These are phyloP conservation scores for Trametes elegans DNA, from an alignment of 768 basidiomycete species.

Conservation along the genomic window DNA sequence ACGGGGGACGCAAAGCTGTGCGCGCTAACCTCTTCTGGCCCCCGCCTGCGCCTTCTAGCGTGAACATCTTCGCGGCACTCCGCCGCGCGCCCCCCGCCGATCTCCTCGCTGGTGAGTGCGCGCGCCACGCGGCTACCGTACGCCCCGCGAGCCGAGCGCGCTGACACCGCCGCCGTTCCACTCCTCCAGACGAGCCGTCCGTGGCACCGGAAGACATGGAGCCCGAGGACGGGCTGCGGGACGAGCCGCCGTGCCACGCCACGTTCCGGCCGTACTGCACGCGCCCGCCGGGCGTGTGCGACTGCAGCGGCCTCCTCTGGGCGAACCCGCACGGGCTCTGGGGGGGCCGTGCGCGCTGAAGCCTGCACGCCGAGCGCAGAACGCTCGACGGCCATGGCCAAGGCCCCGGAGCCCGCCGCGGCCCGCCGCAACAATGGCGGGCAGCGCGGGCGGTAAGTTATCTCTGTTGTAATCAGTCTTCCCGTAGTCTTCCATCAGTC, in stretches of 20 bases:
- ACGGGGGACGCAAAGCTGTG: too few relatives aligned
- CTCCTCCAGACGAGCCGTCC: conserved; percentile 1
- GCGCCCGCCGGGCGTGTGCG: not conserved
- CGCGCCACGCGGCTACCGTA: conserved; percentile 16
- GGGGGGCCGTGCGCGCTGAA: not conserved
- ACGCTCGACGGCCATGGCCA: too few relatives aligned
- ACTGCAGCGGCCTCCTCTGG: conserved; percentile 18
- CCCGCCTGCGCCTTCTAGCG: conserved; percentile 1
- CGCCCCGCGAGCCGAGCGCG: not conserved
- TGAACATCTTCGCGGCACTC: conserved; percentile 13
- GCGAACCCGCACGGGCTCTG: conserved; percentile 20
- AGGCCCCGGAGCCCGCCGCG: too few relatives aligned
- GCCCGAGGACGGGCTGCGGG: conserved; percentile 8
- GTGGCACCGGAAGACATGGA: not conserved
- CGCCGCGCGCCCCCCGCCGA: conserved; percentile 9
- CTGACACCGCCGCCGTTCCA: too few relatives aligned
- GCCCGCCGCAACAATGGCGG: too few relatives aligned
- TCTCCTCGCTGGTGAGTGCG: conserved; percentile 12
- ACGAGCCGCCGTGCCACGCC: conserved; percentile 5
- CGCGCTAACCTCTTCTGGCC: not conserved
- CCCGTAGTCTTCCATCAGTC: too few relatives aligned
- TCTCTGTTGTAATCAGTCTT: too few relatives aligned
- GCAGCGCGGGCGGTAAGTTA: too few relatives aligned
- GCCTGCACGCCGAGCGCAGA: not conserved
- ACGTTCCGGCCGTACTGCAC: not conserved